A percentile compares a stretch with the other conserved stretches of the same genome.
Conservation (phyloP, 2,329 filamentous ascomycete species). For the Paecilomyces fulvus region DNA sequence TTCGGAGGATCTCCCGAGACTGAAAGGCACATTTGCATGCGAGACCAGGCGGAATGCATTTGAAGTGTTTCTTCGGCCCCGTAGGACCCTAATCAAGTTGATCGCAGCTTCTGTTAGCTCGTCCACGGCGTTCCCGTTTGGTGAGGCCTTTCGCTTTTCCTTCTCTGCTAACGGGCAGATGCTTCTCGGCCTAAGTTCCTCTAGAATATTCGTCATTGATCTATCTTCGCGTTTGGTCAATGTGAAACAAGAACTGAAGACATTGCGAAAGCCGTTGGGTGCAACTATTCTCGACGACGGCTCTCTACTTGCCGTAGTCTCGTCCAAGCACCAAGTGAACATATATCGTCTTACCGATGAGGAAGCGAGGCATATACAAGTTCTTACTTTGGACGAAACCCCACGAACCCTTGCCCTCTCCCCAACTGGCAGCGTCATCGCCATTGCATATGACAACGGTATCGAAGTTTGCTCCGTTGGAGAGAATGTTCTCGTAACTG, state of each 20-base stretch:
- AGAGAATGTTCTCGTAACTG: slow-evolving; percentile 53
- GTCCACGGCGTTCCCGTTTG: slow-evolving; percentile 67
- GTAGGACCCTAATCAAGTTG: slow-evolving; percentile 64
- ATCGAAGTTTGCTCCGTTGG: slow-evolving; percentile 77
- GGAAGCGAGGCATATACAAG: slow-evolving; percentile 63
- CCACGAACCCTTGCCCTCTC: slow-evolving; percentile 73
- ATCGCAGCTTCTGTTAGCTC: slow-evolving; percentile 79
- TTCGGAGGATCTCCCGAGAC: slow-evolving; percentile 45
- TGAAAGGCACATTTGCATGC: slow-evolving; percentile 59
- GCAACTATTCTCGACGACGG: slow-evolving; percentile 75
- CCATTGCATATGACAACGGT: slow-evolving; percentile 77
- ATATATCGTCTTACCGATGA: slow-evolving; percentile 63
- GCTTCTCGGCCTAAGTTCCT: slow-evolving; percentile 75
- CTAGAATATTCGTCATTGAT: slow-evolving; percentile 72
- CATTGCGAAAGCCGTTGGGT: slow-evolving; percentile 64
- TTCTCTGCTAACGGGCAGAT: slow-evolving; percentile 67
- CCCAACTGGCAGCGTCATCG: slow-evolving; percentile 71
- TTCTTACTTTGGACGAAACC: slow-evolving; percentile 67
- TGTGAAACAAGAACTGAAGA: slow-evolving; percentile 71
- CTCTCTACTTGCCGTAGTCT: slow-evolving; percentile 66
- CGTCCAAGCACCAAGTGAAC: slow-evolving; percentile 75
- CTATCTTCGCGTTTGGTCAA: slow-evolving; percentile 50
- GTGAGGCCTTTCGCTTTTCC: slow-evolving; percentile 77
- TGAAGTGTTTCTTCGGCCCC: slow-evolving; percentile 64
- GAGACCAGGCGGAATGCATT: slow-evolving; percentile 72